These are phyloP conservation scores for Lactifluus volemus DNA, from an alignment of 768 basidiomycete species.

Conservation along the genomic window DNA sequence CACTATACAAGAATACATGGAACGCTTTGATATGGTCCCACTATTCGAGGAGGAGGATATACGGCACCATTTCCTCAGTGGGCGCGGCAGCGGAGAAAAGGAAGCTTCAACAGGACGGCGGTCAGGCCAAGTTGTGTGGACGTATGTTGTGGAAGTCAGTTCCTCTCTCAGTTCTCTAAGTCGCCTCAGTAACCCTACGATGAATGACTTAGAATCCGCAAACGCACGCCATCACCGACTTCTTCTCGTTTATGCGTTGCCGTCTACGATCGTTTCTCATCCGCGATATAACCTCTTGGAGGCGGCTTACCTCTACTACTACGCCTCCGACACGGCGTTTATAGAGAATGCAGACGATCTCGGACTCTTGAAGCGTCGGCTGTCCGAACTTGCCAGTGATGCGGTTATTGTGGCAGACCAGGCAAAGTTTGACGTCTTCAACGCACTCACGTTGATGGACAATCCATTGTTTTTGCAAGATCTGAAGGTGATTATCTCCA, in stretches of 20 bases:
- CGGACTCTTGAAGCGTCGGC: constrained; percentile 53
- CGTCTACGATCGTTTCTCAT: constrained; percentile 83
- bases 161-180: background rate
- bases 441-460: constrained; percentile 92
- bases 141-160: constrained; percentile 88
- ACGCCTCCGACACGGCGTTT: constrained; percentile 75
- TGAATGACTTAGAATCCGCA: constrained; percentile 58
- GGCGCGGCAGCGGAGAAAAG: constrained; percentile 51
- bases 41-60: constrained; percentile 70
- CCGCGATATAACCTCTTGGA: constrained; percentile 67
- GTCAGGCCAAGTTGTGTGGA: constrained; percentile 85
- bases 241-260: constrained; percentile 96
- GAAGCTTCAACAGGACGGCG: constrained; percentile 44
- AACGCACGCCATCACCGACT: constrained; percentile 83
- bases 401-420: constrained; percentile 73
- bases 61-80: constrained; percentile 82
- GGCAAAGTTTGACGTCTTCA: constrained; percentile 93
- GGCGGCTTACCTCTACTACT: constrained; percentile 94
- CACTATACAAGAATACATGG: constrained; percentile 71
- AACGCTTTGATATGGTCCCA: constrained; percentile 77
- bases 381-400: constrained; percentile 68
- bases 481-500: constrained; percentile 51
- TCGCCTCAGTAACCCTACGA: background rate
- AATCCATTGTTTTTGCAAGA: constrained; percentile 76
- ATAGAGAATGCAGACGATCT: constrained; percentile 51